These are phyloP conservation scores for Colletotrichum chrysophilum DNA, from an alignment of 2,329 filamentous ascomycete species.

Conservation along the genomic window DNA sequence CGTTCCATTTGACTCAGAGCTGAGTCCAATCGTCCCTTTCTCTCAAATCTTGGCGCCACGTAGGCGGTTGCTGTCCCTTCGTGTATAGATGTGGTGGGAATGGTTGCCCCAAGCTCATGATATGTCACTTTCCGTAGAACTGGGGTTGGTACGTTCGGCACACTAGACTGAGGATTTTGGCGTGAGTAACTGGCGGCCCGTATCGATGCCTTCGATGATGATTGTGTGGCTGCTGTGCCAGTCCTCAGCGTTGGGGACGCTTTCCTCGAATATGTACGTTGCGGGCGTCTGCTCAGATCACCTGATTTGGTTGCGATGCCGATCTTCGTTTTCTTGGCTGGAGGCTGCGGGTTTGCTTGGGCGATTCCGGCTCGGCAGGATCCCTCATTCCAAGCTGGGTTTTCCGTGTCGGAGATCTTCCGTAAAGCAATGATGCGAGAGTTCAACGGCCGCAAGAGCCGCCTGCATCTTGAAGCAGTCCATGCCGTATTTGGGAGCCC, in stretches of 20 bases:
- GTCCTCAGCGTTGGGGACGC: neutral
- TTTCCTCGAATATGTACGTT: constrained; percentile 21
- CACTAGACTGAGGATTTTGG: neutral
- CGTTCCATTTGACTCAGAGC: neutral
- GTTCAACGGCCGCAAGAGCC: constrained; percentile 51
- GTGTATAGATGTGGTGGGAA: neutral
- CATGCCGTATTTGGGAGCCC: constrained; percentile 29
- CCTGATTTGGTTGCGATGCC: neutral
- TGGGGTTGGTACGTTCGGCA: constrained; percentile 8
- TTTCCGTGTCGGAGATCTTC: constrained; percentile 33
- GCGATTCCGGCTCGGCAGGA: neutral
- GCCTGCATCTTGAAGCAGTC: constrained; percentile 53
- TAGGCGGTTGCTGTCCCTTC: neutral
- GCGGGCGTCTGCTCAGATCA: constrained; percentile 23
- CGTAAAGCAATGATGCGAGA: constrained; percentile 45
- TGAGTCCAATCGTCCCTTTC: neutral
- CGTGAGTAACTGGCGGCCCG: neutral
- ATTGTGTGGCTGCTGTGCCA: neutral
- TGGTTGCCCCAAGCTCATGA: neutral
- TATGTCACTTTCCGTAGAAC: constrained; percentile 8
- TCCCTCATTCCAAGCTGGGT: neutral
- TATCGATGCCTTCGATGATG: neutral
- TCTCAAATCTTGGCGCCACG: neutral
- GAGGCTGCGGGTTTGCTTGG: neutral
- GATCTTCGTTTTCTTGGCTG: neutral